A percentile compares a stretch with the other conserved stretches of the same genome.
These are phyloP conservation scores for Schizochytrium sp. DNA, from an alignment of 108 stramenopile genomes.

Conservation along the genomic window DNA sequence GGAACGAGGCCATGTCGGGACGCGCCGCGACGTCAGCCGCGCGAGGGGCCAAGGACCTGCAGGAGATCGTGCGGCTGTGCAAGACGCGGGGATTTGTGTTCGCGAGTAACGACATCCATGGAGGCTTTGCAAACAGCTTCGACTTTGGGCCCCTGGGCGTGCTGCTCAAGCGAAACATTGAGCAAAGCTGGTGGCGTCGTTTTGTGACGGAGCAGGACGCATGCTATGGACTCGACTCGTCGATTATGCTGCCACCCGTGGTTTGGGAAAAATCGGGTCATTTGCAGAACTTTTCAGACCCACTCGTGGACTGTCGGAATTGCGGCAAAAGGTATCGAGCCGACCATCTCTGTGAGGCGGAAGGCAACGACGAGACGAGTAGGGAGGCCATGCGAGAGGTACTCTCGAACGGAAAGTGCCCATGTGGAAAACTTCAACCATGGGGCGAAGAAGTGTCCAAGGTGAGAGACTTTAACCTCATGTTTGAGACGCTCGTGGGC, in stretches of 20 bases:
- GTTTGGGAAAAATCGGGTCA: conserved; percentile 93
- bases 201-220: conserved; percentile 82
- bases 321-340: conserved; percentile 85
- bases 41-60: conserved; percentile 29
- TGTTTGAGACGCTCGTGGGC: conserved; percentile 91
- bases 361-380: not conserved
- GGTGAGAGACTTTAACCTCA: conserved; percentile 82
- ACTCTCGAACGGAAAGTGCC: not conserved
- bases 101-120: conserved; percentile 89
- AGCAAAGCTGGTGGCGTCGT: conserved; percentile 80
- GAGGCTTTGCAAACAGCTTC: conserved; percentile 89
- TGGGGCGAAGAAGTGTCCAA: not conserved
- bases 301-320: conserved; percentile 92
- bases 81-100: conserved; percentile 91
- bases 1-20: too few relatives aligned
- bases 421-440: not conserved
- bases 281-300: conserved; percentile 89
- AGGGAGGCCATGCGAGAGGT: conserved; percentile 27
- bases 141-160: conserved; percentile 92
- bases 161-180: conserved; percentile 75
- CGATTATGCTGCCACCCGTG: conserved; percentile 82
- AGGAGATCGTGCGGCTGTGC: conserved; percentile 64
- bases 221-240: conserved; percentile 79
- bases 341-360: conserved; percentile 73
- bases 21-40: not conserved